Evolutionary conservation across 2,329 filamentous ascomycete genomes (phyloP).

Genomic region (Talaromyces marneffei): DNA sequence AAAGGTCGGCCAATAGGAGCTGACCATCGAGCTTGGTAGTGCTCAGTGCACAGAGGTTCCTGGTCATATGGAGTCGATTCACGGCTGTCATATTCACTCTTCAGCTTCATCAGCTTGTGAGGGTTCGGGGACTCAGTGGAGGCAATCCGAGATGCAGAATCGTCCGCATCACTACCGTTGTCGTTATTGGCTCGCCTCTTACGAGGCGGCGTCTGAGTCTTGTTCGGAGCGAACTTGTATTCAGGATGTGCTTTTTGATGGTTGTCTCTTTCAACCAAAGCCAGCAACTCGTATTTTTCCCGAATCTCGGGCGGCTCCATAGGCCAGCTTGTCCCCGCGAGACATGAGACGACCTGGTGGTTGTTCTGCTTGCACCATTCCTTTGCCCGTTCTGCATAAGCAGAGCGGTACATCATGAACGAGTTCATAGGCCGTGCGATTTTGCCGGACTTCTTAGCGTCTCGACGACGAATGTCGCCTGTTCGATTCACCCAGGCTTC

Average conservation of each 20-base stretch:
- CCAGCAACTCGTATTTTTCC: conserved; percentile 70
- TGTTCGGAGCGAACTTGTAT: conserved; percentile 91
- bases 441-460: conserved; percentile 68
- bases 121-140: not conserved
- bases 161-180: conserved; percentile 38
- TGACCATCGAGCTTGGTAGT: conserved; percentile 30
- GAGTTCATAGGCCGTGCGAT: conserved; percentile 93
- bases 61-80: conserved; percentile 30
- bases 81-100: conserved; percentile 28
- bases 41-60: conserved; percentile 20
- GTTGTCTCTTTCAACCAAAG: conserved; percentile 74
- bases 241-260: conserved; percentile 79
- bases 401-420: conserved; percentile 95
- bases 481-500: conserved; percentile 70
- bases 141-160: conserved; percentile 19
- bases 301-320: conserved; percentile 69
- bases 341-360: conserved; percentile 93
- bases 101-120: conserved; percentile 20
- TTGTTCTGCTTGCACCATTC: conserved; percentile 77
- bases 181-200: conserved; percentile 42
- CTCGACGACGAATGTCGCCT: conserved; percentile 57
- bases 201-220: conserved; percentile 48
- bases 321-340: conserved; percentile 78
- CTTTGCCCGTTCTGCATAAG: conserved; percentile 82
- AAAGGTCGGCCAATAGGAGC: conserved; percentile 46